Conservation (phyloP, 495 filamentous ascomycete genomes). For the Penicillium mononematosum region DNA sequence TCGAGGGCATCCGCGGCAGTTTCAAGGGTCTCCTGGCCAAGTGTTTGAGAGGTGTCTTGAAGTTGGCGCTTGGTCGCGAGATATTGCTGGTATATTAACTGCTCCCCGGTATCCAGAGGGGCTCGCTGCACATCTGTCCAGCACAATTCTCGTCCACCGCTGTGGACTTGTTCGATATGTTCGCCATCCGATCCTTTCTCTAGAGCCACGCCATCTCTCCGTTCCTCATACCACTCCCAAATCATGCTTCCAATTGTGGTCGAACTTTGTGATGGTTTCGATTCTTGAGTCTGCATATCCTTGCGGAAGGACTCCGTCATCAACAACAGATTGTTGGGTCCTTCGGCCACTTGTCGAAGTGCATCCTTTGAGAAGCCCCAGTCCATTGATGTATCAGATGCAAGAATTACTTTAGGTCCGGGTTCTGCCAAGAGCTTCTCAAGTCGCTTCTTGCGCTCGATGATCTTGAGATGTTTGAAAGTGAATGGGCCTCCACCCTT, state of each 20-base stretch:
- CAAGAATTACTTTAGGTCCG: conserved; percentile 76
- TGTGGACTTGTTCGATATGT: conserved; percentile 62
- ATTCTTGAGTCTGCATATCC: conserved; percentile 32
- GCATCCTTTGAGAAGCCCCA: conserved; percentile 96
- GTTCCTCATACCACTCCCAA: conserved; percentile 73
- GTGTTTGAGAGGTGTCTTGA: conserved; percentile 68
- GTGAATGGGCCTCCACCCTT: conserved; percentile 76
- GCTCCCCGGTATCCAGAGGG: conserved; percentile 69
- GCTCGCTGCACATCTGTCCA: conserved; percentile 59
- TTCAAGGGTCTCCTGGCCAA: conserved; percentile 63
- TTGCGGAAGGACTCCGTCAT: conserved; percentile 67
- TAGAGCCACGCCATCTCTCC: conserved; percentile 59
- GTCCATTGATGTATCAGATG: conserved; percentile 83
- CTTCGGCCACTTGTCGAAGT: conserved; percentile 67
- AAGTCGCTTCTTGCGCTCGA: conserved; percentile 73
- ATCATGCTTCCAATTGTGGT: conserved; percentile 56
- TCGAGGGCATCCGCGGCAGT: conserved; percentile 75
- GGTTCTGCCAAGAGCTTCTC: conserved; percentile 56
- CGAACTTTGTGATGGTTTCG: conserved; percentile 27
- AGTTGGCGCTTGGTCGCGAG: conserved; percentile 79
- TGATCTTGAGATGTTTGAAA: conserved; percentile 78
- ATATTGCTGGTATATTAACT: conserved; percentile 83
- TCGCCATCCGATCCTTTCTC: conserved; percentile 58
- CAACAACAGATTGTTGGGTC: conserved; percentile 77
- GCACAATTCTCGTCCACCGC: conserved; percentile 59